Evolutionary conservation across 495 filamentous ascomycete genomes (phyloP).

Genomic region (Talaromyces liani): DNA sequence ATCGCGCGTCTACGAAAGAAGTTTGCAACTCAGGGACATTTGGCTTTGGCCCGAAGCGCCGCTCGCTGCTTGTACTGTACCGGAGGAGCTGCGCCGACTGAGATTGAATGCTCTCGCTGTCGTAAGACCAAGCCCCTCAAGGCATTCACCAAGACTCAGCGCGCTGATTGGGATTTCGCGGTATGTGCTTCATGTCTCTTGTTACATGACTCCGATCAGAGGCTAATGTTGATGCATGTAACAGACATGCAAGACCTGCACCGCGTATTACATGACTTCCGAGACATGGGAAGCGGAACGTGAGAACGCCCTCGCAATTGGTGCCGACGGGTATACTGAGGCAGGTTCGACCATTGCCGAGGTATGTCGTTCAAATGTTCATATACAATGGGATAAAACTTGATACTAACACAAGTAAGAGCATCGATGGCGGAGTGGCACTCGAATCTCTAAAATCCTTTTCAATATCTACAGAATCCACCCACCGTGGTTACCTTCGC

Average conservation of each 20-base stretch:
- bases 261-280: neutral
- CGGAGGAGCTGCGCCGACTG: slow-evolving; percentile 17
- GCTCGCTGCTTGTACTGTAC: slow-evolving; percentile 1
- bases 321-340: neutral
- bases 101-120: slow-evolving; percentile 41
- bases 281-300: neutral
- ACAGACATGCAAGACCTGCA: slow-evolving; percentile 1
- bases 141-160: slow-evolving; percentile 51
- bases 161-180: slow-evolving; percentile 34
- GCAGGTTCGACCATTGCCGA: neutral
- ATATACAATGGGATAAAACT: neutral
- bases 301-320: neutral
- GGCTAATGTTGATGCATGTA: slow-evolving; percentile 41
- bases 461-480: neutral
- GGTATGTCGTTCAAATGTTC: neutral
- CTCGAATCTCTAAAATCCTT: neutral
- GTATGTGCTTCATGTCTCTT: slow-evolving; percentile 30
- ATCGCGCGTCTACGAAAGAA: slow-evolving; percentile 19
- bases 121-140: slow-evolving; percentile 34
- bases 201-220: slow-evolving; percentile 3
- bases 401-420: neutral
- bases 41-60: slow-evolving; percentile 12
- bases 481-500: neutral
- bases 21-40: slow-evolving; percentile 7
- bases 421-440: neutral